A percentile compares a stretch with the other conserved stretches of the same genome.
Conservation (phyloP, 306 rosid species). For the Acacia confusa region DNA sequence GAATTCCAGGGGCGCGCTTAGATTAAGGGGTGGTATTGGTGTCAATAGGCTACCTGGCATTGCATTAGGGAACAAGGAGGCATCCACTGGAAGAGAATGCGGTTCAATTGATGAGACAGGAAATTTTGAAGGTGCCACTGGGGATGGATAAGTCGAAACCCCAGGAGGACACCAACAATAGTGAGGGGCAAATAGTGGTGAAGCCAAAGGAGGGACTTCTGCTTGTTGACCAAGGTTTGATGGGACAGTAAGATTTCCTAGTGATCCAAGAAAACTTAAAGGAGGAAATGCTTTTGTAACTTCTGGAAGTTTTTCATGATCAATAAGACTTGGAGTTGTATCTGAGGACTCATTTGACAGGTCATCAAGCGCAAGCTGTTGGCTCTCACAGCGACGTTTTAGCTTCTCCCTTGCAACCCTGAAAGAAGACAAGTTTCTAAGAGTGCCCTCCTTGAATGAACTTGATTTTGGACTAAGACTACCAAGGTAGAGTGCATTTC, state of each 20-base stretch:
- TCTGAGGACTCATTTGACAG: slow-evolving; percentile 38
- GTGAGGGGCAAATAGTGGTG: slow-evolving; percentile 79
- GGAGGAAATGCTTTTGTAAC: slow-evolving; percentile 42
- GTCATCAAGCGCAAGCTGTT: slow-evolving; percentile 45
- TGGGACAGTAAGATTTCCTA: slow-evolving; percentile 52
- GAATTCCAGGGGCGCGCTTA: slow-evolving; percentile 55
- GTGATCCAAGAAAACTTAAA: slow-evolving; percentile 59
- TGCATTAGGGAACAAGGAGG: slow-evolving; percentile 62
- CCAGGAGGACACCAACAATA: slow-evolving; percentile 95
- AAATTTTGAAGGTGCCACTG: slow-evolving; percentile 46
- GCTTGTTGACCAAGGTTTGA: slow-evolving; percentile 45
- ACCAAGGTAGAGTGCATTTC: slow-evolving; percentile 64
- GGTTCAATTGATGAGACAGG: slow-evolving; percentile 35
- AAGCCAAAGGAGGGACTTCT: slow-evolving; percentile 47
- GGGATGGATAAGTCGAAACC: slow-evolving; percentile 47
- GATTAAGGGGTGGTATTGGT: slow-evolving; percentile 54
- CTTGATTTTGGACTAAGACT: slow-evolving; percentile 85
- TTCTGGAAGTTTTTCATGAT: slow-evolving; percentile 46
- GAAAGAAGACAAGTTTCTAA: slow-evolving; percentile 59
- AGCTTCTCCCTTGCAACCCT: slow-evolving; percentile 76
- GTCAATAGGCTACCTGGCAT: slow-evolving; percentile 60
- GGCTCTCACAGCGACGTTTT: slow-evolving; percentile 63
- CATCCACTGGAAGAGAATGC: slow-evolving; percentile 57
- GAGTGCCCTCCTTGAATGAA: slow-evolving; percentile 84
- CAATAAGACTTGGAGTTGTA: slow-evolving; percentile 38